Base-by-base conservation (phyloP, 495 filamentous ascomycete genomes). In the Aspergillus conjunctus region DNA sequence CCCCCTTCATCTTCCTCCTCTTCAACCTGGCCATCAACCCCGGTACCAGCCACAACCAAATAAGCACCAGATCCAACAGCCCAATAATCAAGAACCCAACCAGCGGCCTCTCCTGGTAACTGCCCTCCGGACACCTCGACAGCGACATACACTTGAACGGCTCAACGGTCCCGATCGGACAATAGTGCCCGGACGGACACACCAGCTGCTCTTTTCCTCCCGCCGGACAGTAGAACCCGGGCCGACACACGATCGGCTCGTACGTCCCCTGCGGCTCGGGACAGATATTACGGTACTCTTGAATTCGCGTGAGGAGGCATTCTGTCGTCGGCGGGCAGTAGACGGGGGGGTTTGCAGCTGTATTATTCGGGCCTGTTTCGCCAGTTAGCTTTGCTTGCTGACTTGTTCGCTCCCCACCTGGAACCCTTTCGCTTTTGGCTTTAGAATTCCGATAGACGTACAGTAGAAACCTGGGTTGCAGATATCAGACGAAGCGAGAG, bases 171-270 rank as follows among this genome's bases (percentile, higher is more conserved):
- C 43, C 43, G 2, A 46, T 2, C 17, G 43, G 43, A n/a, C 43
- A 46, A 46, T 15, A 46, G 14, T 46, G 9, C 11, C 43, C 43
- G 11, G 2, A 14, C 7, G 43, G 43, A 21, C 43, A 46, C 2
- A 2, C 9, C 31, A 53, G 4, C 51, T n/a, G 7, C 26, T 32
- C 51, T 5, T 2, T 26, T 5, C 22, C 51, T 9, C 30, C 51
- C 30, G 4, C 11, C 31, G 30, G 30, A 21, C 51, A 20, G 33
- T 53, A 37, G 33, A 21, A 53, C 12, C 51, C 22, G 5, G 26
- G 30, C n/a, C 6, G 33, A 34, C 33, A 34, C 30, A 53, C 51
- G 34, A 53, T 21, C n/a, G 22, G 17, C 51, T 53, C 51, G 9
- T 34, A 37, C 15, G 7, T 34, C 7, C 51, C 51, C 18, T 53